Evolutionary conservation across 345 rosid genomes (phyloP), one percentile per base, ranked within the genome.

Genomic region (Hirschfeldia incana): DNA sequence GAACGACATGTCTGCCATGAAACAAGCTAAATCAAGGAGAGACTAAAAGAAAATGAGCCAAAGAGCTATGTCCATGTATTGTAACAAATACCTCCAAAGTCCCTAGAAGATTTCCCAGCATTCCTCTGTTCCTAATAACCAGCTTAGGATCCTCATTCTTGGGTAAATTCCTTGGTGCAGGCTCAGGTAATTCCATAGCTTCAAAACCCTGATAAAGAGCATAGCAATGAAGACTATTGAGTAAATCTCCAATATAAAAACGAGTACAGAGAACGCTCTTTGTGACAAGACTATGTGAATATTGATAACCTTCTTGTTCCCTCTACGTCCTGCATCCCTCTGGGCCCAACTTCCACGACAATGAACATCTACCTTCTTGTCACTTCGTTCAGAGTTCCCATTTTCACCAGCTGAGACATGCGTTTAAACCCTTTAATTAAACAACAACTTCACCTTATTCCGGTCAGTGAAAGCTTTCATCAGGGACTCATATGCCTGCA

Each of bases 91-190:
- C 99, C 98, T 95, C 99, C 82, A 93, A 84, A 75, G 99, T 95
- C 61, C 99, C 99, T 75, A 90, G 83, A 80, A 95, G 98, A 82
- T 90, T 97, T 44, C 97, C 99, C 61, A 95, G 76, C 97, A 95
- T 95, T 83, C 99, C 87, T 84, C 86, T 95, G 85, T 95, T 95
- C 84, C 99, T 88, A 78, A 83, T 91, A 78, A 93, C 91, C 84
- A 93, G 79, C 32, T 87, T 93, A 53, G 97, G 99, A 87, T 95
- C 99, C 83, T 95, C 97, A 77, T 93, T 76, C 88, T 89, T 93
- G 0, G 97, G 99, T 62, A 95, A 80, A 75, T 87, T 86, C 88
- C 99, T 88, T 8, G 99, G 98, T 65, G 88, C 78, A 82, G 87
- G 96, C 82, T 91, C 97, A 30, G 81, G 67, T n/a, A 85, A 67